phyloP scores from a whole-genome alignment of 2,329 filamentous ascomycete species.

The Phialophora chinensis region DNA sequence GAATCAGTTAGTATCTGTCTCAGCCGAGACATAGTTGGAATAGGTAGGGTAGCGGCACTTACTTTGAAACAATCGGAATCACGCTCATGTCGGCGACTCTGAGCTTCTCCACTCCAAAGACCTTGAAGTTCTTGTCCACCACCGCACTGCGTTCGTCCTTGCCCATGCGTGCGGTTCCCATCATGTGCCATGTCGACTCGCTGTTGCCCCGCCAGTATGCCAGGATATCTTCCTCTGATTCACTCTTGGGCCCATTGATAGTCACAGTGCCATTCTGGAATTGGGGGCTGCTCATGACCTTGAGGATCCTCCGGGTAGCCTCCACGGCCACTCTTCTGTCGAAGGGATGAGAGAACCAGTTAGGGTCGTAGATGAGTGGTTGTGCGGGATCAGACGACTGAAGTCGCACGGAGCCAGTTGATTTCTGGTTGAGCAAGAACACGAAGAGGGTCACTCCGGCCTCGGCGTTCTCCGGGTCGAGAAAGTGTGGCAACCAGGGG shows the following conservation, averaged over 20 bases:
- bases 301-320: constrained; percentile 52
- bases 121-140: constrained; percentile 54
- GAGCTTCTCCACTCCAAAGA: constrained; percentile 48
- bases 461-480: constrained; percentile 37
- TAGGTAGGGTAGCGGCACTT: constrained; percentile 20
- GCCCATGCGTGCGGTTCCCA: constrained; percentile 65
- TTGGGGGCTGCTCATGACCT: constrained; percentile 51
- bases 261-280: constrained; percentile 54
- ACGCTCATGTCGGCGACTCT: constrained; percentile 54
- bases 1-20: constrained; percentile 13
- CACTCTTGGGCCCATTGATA: constrained; percentile 52
- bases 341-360: constrained; percentile 60
- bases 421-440: constrained; percentile 62
- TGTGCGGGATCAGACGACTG: constrained; percentile 59
- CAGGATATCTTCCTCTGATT: constrained; percentile 61
- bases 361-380: constrained; percentile 61
- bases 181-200: constrained; percentile 62
- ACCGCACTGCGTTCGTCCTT: constrained; percentile 52
- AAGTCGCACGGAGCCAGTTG: constrained; percentile 58
- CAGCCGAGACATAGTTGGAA: neutral
- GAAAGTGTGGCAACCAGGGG: constrained; percentile 32
- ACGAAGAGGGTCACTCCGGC: constrained; percentile 51
- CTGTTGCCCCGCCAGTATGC: constrained; percentile 54
- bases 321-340: constrained; percentile 61
- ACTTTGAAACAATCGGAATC: constrained; percentile 47